Conservation (phyloP, 495 filamentous ascomycete species). For the Xylaria scruposa region DNA sequence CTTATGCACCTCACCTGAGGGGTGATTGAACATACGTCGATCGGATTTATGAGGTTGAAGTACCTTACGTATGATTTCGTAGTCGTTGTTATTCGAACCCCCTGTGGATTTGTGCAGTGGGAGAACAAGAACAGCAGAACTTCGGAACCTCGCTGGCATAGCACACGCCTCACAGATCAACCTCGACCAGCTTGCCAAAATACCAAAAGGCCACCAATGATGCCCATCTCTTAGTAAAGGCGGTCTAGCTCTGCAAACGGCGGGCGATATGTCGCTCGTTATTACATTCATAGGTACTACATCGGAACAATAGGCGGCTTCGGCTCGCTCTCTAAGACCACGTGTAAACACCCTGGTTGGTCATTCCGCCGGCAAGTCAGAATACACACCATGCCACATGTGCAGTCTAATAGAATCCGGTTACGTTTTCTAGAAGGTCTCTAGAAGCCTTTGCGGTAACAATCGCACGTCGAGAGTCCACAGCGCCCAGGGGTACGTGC, state of each 20-base stretch:
- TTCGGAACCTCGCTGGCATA: not conserved
- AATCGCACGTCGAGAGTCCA: not conserved
- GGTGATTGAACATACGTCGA: conserved; percentile 11
- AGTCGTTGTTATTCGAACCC: not conserved
- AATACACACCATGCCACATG: not conserved
- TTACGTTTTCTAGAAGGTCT: conserved; percentile 14
- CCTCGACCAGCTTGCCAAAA: not conserved
- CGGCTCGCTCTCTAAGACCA: conserved; percentile 4
- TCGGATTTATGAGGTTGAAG: not conserved
- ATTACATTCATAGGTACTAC: not conserved
- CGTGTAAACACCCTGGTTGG: not conserved
- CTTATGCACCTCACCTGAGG: conserved; percentile 1
- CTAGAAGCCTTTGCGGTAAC: not conserved
- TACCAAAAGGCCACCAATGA: not conserved
- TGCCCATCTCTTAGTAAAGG: not conserved
- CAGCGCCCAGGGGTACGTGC: conserved; percentile 7
- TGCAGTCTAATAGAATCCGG: not conserved
- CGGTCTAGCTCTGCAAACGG: not conserved
- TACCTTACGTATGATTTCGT: not conserved
- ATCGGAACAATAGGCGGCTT: not conserved
- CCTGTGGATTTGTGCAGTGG: not conserved
- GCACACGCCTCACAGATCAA: not conserved
- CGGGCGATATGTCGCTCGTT: not conserved
- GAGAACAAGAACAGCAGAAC: not conserved
- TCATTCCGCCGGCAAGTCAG: not conserved